Conservation (phyloP, 352 stramenopile species). For the Thraustotheca clavata region DNA sequence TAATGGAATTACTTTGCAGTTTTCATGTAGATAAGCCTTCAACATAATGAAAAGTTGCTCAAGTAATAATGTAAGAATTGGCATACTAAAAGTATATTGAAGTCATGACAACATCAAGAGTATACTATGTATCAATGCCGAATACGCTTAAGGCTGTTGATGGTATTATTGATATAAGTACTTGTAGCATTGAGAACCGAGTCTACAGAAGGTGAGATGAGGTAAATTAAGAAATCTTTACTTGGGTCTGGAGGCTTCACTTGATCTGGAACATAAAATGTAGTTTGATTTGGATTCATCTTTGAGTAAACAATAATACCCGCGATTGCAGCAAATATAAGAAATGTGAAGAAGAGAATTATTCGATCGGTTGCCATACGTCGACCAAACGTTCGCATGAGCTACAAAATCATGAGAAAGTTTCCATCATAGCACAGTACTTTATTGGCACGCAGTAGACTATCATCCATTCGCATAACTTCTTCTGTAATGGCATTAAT, state of each 20-base stretch:
- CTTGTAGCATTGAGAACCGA: background rate
- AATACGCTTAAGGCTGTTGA: too few relatives aligned
- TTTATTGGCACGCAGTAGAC: conserved; percentile 59
- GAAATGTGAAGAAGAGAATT: conserved; percentile 69
- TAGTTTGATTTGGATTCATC: conserved; percentile 57
- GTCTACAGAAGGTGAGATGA: conserved; percentile 1
- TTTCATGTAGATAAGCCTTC: too few relatives aligned
- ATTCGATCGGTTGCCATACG: conserved; percentile 78
- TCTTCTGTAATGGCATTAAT: conserved; percentile 83
- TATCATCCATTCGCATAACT: conserved; percentile 82
- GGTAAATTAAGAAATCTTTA: background rate
- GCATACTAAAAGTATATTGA: too few relatives aligned
- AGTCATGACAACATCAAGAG: too few relatives aligned
- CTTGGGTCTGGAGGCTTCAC: conserved; percentile 70
- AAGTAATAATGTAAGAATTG: too few relatives aligned
- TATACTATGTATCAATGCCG: too few relatives aligned
- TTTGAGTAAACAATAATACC: conserved; percentile 81
- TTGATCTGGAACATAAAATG: conserved; percentile 80
- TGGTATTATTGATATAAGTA: background rate
- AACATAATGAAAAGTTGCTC: too few relatives aligned
- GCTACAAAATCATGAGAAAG: conserved; percentile 21
- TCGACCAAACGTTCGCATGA: conserved; percentile 70
- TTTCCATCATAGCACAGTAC: background rate
- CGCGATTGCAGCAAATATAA: conserved; percentile 71
- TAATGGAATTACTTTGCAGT: too few relatives aligned